Evolutionary conservation across 1,139 yeast genomes (phyloP), one percentile per base, ranked within the genome.

Genomic region (Debaryomyces psychrophilus): DNA sequence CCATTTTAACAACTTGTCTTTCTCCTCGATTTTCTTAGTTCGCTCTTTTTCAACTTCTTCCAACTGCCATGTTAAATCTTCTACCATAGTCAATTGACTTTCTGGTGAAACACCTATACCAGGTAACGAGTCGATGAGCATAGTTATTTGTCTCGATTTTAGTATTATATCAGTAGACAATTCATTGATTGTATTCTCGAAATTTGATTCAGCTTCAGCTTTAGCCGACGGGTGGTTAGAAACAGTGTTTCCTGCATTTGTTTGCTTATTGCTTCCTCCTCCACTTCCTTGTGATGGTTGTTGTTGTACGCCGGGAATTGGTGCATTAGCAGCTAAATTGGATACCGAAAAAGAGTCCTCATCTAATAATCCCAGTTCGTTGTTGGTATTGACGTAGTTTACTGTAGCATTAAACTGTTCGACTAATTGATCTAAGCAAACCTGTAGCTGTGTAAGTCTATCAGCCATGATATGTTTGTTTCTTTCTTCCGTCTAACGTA

Each of bases 351-450:
- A 61, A 2, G 75, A 71, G 41, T 73, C 71, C 8, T 64, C 69
- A 51, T 73, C 79, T 8, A 75, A 57, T 15, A 63, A 57, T 8
- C 72, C 77, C 23, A 69, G 67, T 40, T 69, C 76, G 46, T 74
- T 62, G 49, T 71, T 65, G 20, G 65, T 60, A 62, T 90, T 95
- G 37, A 92, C 86, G 60, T 90, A 90, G 62, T 89, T 88, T 45
- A 93, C 75, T 1, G 97, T 86, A 5, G 97, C 95, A 62, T 89
- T 87, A 71, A 90, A 89, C 69, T 92, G 97, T 54, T 89, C 96
- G 47, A 90, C 83, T 48, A 93, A 81, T 71, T 87, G 97, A 67
- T 93, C 99, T 41, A 93, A 72, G 57, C 98, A 90, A 39, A 88
- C 80, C 62, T 93, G 99, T 29, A 93, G 78, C 64, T 93, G 99